These are phyloP conservation scores for Cladosporium sp. DNA, from an alignment of 2,329 filamentous ascomycete genomes.

Conservation along the genomic window DNA sequence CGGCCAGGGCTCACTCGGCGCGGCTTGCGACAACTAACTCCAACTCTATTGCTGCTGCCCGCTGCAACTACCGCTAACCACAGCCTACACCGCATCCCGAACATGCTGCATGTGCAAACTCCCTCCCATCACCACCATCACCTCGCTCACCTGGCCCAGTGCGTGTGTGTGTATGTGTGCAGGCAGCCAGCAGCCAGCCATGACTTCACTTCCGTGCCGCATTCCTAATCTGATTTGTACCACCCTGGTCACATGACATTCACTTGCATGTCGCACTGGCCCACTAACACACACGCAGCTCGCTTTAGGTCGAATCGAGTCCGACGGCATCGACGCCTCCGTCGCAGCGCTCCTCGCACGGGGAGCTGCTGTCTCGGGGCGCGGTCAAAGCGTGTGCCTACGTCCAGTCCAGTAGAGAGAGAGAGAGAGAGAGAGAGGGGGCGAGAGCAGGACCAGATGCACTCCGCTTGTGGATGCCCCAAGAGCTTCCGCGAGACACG, in stretches of 20 bases:
- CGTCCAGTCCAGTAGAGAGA: background rate
- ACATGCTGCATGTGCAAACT: background rate
- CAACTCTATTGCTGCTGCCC: background rate
- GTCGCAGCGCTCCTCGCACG: background rate
- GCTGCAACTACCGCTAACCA: background rate
- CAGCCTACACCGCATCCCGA: background rate
- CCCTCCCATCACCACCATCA: background rate
- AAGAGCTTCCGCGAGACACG: constrained; percentile 5
- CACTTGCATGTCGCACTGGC: background rate
- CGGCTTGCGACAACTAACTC: background rate
- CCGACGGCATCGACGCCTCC: background rate
- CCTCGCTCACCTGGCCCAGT: too few species aligned
- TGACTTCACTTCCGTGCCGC: background rate
- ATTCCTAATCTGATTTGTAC: background rate
- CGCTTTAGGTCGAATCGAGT: background rate
- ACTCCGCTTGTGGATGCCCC: background rate
- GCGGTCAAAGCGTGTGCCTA: background rate
- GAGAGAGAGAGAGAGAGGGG: background rate
- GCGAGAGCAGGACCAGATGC: background rate
- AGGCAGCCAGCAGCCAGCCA: background rate
- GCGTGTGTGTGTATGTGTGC: too few species aligned
- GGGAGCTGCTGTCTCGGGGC: background rate
- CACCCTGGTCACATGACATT: background rate
- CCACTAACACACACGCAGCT: background rate
- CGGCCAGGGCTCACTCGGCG: background rate